Evolutionary conservation across 495 filamentous ascomycete genomes (phyloP), one percentile per base, ranked within the genome.

Genomic region (Rhypophila decipiens): DNA sequence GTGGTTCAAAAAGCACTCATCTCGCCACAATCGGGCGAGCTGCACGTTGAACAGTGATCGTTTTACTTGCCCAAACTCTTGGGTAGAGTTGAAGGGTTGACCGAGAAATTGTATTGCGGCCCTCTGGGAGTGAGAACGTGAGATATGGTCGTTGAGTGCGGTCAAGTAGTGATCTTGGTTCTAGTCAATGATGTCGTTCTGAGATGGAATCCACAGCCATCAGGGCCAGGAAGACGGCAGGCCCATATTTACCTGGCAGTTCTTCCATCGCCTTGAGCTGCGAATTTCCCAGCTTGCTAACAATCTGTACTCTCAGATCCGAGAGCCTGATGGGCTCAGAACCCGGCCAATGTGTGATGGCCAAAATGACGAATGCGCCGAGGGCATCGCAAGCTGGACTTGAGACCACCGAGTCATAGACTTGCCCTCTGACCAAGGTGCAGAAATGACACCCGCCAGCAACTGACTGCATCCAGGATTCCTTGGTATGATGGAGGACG

Each of bases 241-340:
- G n/a, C n/a, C n/a, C n/a, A n/a, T n/a, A n/a, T n/a, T n/a, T n/a
- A 46, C 42, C 44, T 47, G 52, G 29, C 38, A 47, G 47, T 20
- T 40, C 33, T 11, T 43, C 38, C 8, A 50, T 50, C 21, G 31
- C 40, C 7, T 44, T 17, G 17, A 50, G 24, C 4, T 35, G 5
- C 12, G 40, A 39, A 19, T 44, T 37, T 13, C 47, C 47, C 5
- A 44, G 39, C 31, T 18, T 41, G 19, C 49, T 37, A 9, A 49
- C 41, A 24, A 50, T 45, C 2, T 24, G 33, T 21, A 51, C 36
- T 1, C 21, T 23, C 24, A n/a, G n/a, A n/a, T n/a, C n/a, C n/a
- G n/a, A n/a, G n/a, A n/a, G n/a, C n/a, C n/a, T n/a, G n/a, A n/a
- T n/a, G n/a, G n/a, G n/a, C n/a, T n/a, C n/a, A n/a, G n/a, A n/a